These are phyloP conservation scores for Bolboschoenoplectus hybrid DNA, from an alignment of 202 grass and related monocot species.

Conservation along the genomic window DNA sequence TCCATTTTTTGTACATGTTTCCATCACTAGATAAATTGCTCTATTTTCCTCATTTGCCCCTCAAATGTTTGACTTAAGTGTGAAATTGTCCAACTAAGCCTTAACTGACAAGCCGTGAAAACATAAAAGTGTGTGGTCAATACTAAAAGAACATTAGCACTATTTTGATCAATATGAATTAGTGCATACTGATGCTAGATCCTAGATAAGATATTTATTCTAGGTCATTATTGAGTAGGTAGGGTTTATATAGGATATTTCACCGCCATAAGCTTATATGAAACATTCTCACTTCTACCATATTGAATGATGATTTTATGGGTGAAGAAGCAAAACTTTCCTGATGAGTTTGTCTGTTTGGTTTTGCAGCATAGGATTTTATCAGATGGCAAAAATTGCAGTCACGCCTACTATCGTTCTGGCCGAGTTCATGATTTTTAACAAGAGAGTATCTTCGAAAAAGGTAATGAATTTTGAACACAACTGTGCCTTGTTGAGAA, in stretches of 20 bases:
- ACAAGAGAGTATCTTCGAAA: constrained; percentile 65
- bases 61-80: neutral
- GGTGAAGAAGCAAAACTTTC: neutral
- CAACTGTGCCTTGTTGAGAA: neutral
- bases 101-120: neutral
- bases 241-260: constrained; percentile 21
- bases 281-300: neutral
- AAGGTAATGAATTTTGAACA: constrained; percentile 52
- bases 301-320: neutral
- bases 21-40: neutral
- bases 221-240: neutral
- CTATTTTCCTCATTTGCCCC: neutral
- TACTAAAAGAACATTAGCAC: neutral
- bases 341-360: constrained; percentile 37
- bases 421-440: constrained; percentile 77
- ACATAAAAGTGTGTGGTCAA: neutral
- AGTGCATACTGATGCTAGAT: neutral
- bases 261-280: neutral
- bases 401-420: constrained; percentile 91
- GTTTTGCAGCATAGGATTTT: constrained; percentile 89
- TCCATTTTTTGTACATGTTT: neutral
- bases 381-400: constrained; percentile 97
- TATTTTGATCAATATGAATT: neutral
- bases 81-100: neutral
- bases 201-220: neutral